Conservation (phyloP, 768 basidiomycete species). For the Kwoniella sp. region DNA sequence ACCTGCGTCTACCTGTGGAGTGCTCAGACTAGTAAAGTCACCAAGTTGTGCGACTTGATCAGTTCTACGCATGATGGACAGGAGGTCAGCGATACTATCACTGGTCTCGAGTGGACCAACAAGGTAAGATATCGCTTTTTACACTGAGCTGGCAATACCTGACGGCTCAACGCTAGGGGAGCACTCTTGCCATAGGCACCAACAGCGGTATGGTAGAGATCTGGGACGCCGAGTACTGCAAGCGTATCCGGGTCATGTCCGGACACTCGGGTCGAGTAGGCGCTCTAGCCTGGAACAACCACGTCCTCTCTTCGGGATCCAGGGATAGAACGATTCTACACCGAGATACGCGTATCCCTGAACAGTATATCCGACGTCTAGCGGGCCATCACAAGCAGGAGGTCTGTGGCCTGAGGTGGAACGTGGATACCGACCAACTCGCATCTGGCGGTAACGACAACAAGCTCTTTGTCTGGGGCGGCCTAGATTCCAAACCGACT, state of each 20-base stretch:
- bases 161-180: slow-evolving; percentile 55
- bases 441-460: slow-evolving; percentile 98
- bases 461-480: slow-evolving; percentile 96
- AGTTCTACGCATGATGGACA: slow-evolving; percentile 15
- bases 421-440: slow-evolving; percentile 59
- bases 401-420: slow-evolving; percentile 95
- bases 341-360: slow-evolving; percentile 77
- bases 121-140: slow-evolving; percentile 53
- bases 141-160: slow-evolving; percentile 3
- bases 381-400: slow-evolving; percentile 63
- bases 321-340: slow-evolving; percentile 87
- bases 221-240: slow-evolving; percentile 78
- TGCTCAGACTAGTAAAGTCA: slow-evolving; percentile 85
- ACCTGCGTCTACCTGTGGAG: slow-evolving; percentile 96
- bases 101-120: slow-evolving; percentile 90
- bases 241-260: slow-evolving; percentile 72
- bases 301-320: slow-evolving; percentile 82
- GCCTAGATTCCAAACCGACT: slow-evolving; percentile 63
- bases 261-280: slow-evolving; percentile 89
- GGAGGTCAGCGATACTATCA: slow-evolving; percentile 62
- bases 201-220: slow-evolving; percentile 83
- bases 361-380: slow-evolving; percentile 63
- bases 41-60: slow-evolving; percentile 78
- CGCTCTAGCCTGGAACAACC: slow-evolving; percentile 86
- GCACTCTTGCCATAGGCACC: slow-evolving; percentile 87